phyloP scores from a whole-genome alignment of 2,329 filamentous ascomycete genomes.

The Calonectria pseudoturangicola region DNA sequence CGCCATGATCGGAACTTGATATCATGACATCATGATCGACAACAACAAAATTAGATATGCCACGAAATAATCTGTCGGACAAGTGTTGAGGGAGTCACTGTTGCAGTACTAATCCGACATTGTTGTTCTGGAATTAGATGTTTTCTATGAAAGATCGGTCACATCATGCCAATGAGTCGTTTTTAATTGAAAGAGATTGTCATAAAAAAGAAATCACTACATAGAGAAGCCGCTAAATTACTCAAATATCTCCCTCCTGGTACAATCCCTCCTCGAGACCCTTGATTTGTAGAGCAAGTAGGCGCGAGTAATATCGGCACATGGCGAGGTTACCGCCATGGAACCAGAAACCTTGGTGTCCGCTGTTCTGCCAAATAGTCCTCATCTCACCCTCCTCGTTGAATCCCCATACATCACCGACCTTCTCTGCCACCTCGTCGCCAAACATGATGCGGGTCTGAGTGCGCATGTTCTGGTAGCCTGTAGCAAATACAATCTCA shows the following conservation, averaged over 20 bases:
- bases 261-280: constrained; percentile 63
- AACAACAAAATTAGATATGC: background rate
- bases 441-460: constrained; percentile 78
- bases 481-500: constrained; percentile 78
- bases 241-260: constrained; percentile 57
- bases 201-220: background rate
- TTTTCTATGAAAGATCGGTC: too few relatives aligned
- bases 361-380: constrained; percentile 75
- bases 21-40: constrained; percentile 6
- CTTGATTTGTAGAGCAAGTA: constrained; percentile 73
- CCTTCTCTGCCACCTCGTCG: constrained; percentile 74
- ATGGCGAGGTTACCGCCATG: constrained; percentile 79
- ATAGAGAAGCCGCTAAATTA: background rate
- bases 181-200: background rate
- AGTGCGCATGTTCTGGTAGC: constrained; percentile 81
- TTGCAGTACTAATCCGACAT: background rate
- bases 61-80: too few relatives aligned
- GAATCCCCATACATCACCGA: constrained; percentile 78
- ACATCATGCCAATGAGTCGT: background rate
- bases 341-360: constrained; percentile 80
- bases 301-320: constrained; percentile 75
- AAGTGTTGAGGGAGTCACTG: too few relatives aligned
- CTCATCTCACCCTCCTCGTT: constrained; percentile 74
- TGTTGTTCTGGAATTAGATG: background rate
- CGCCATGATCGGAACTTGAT: background rate